Percentiles rank a stretch among this genome's conserved stretches.
Conservation (phyloP, 202 grass and related monocot genomes). For the Digitaria exilis region DNA sequence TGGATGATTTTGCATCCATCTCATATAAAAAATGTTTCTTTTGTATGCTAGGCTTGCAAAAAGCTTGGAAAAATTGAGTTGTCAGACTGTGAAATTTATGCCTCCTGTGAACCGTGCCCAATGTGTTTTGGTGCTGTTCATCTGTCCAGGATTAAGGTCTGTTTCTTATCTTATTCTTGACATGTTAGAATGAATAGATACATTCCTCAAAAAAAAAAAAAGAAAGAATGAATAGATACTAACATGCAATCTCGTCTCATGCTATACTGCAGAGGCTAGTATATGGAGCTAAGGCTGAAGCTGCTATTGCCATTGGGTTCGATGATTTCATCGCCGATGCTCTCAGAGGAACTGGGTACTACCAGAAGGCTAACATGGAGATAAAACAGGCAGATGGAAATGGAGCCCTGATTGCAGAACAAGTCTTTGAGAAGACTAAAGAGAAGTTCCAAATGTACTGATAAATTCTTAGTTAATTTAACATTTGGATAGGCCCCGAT, state of each 20-base stretch:
- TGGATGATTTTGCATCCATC: background rate
- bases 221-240: too few relatives aligned
- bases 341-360: slow-evolving; percentile 71
- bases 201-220: too few relatives aligned
- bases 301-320: slow-evolving; percentile 83
- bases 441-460: slow-evolving; percentile 74
- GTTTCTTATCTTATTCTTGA: slow-evolving; percentile 15
- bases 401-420: slow-evolving; percentile 72
- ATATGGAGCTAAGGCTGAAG: slow-evolving; percentile 94
- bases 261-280: slow-evolving; percentile 66
- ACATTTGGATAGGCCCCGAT: slow-evolving; percentile 33
- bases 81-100: slow-evolving; percentile 84
- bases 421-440: slow-evolving; percentile 85
- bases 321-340: slow-evolving; percentile 83
- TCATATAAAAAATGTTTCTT: slow-evolving; percentile 30
- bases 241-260: background rate
- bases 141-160: slow-evolving; percentile 77
- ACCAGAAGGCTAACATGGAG: slow-evolving; percentile 76
- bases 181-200: background rate
- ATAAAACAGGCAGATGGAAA: slow-evolving; percentile 75
- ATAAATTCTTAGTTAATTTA: slow-evolving; percentile 47
- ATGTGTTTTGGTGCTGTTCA: slow-evolving; percentile 90
- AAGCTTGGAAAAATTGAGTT: slow-evolving; percentile 84
- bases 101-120: slow-evolving; percentile 77
- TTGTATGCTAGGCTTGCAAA: slow-evolving; percentile 66